Percentiles rank a stretch among this genome's conserved stretches.
Evolutionary conservation across 106 monocot genomes (phyloP).

Genomic region (Dendrobium chrysotoxum): DNA sequence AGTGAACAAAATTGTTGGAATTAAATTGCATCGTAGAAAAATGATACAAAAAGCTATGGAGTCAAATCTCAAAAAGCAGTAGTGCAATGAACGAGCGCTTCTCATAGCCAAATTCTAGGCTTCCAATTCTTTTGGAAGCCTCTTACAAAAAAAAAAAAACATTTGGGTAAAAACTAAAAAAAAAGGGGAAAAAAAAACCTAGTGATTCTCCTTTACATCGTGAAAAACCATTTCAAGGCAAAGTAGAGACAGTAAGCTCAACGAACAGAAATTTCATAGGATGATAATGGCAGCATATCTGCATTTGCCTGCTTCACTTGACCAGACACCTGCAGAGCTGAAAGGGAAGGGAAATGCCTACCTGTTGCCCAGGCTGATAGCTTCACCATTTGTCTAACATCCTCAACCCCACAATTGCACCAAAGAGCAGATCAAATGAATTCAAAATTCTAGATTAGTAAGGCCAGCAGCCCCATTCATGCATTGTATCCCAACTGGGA

Average conservation of each 20-base stretch:
- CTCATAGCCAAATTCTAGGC: background rate
- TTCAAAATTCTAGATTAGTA: background rate
- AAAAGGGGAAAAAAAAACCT: background rate
- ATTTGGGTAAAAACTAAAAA: background rate
- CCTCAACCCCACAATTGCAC: background rate
- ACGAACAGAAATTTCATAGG: too few species aligned
- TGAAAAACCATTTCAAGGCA: background rate
- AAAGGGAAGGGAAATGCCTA: background rate
- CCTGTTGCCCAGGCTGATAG: too few species aligned
- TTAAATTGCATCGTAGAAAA: too few species aligned
- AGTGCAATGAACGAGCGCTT: background rate
- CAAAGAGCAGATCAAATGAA: background rate
- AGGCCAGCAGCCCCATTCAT: background rate
- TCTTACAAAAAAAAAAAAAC: background rate
- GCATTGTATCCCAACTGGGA: background rate
- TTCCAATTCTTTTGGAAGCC: background rate
- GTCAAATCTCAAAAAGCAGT: background rate
- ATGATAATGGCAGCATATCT: background rate
- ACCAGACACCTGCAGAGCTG: background rate
- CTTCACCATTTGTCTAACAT: background rate
- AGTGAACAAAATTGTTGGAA: too few species aligned
- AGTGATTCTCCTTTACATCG: background rate
- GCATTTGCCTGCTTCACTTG: background rate
- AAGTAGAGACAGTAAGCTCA: background rate
- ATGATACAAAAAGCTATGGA: background rate